phyloP scores from a whole-genome alignment of 176 grass and related monocot species.

The Triticum timopheevii region DNA sequence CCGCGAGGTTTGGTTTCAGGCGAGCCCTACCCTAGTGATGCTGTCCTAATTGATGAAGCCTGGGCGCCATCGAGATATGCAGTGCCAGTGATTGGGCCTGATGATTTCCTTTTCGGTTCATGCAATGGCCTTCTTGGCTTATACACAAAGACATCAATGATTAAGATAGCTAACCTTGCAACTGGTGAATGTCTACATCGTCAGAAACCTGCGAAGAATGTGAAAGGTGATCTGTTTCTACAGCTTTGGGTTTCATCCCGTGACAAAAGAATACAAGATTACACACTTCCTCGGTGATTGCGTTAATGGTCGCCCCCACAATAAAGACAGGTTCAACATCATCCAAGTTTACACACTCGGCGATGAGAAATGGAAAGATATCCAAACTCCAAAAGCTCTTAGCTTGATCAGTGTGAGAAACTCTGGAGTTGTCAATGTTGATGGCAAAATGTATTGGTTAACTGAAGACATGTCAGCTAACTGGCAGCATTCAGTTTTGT shows the following conservation, averaged over 20 bases:
- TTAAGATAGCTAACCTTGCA: constrained; percentile 40
- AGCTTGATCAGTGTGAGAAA: neutral
- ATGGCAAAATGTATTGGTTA: constrained; percentile 38
- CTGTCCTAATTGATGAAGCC: constrained; percentile 5
- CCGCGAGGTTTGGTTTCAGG: neutral
- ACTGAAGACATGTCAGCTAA: constrained; percentile 19
- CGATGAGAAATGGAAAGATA: constrained; percentile 25
- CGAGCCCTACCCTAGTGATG: neutral
- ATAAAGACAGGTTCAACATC: constrained; percentile 12
- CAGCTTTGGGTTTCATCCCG: constrained; percentile 39
- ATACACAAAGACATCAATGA: constrained; percentile 20
- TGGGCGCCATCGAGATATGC: neutral
- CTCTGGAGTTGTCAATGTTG: constrained; percentile 32
- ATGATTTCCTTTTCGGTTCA: constrained; percentile 30
- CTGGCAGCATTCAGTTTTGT: neutral
- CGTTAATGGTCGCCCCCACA: neutral
- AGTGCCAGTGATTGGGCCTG: constrained; percentile 8
- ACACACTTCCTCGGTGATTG: constrained; percentile 37
- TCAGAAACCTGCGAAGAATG: constrained; percentile 18
- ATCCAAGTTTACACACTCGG: constrained; percentile 39
- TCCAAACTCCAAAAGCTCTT: neutral
- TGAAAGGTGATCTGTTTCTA: constrained; percentile 26
- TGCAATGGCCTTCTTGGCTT: constrained; percentile 44
- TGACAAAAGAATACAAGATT: constrained; percentile 37
- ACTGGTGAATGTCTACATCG: constrained; percentile 36